These are phyloP conservation scores for Hyaloscypha bicolor DNA, from an alignment of 495 filamentous ascomycete species.

Conservation along the genomic window DNA sequence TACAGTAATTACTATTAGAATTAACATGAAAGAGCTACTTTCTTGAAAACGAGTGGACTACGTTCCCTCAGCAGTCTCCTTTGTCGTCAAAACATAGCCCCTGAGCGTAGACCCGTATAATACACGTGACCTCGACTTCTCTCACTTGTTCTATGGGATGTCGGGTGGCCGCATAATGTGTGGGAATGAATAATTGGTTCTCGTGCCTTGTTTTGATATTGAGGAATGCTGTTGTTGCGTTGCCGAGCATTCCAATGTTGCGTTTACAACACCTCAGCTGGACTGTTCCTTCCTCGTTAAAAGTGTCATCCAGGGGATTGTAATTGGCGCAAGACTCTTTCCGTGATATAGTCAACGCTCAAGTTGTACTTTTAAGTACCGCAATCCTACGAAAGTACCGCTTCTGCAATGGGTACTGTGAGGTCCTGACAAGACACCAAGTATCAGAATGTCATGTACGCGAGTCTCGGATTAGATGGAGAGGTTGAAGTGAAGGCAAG, in stretches of 20 bases:
- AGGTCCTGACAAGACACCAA: neutral
- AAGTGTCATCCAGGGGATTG: neutral
- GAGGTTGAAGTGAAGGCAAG: neutral
- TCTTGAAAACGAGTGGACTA: neutral
- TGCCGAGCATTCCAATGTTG: no score
- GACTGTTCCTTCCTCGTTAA: neutral
- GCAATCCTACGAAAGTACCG: neutral
- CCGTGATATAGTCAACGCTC: neutral
- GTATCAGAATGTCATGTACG: constrained; percentile 4
- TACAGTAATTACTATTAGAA: neutral
- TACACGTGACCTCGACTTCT: neutral
- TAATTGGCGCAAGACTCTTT: neutral
- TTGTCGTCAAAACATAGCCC: neutral
- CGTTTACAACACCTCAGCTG: no score
- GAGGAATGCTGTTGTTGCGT: no score
- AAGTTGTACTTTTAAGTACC: neutral
- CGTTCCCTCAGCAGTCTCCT: neutral
- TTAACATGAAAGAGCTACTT: neutral
- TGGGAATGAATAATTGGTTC: no score
- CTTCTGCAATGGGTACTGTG: neutral
- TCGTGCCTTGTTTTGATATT: no score
- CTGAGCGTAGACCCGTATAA: neutral
- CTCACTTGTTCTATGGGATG: no score
- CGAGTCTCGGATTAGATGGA: neutral
- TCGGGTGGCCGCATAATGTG: no score